A percentile compares a stretch with the other conserved stretches of the same genome.
Conservation (phyloP, 306 rosid species). For the Sindora glabra region DNA sequence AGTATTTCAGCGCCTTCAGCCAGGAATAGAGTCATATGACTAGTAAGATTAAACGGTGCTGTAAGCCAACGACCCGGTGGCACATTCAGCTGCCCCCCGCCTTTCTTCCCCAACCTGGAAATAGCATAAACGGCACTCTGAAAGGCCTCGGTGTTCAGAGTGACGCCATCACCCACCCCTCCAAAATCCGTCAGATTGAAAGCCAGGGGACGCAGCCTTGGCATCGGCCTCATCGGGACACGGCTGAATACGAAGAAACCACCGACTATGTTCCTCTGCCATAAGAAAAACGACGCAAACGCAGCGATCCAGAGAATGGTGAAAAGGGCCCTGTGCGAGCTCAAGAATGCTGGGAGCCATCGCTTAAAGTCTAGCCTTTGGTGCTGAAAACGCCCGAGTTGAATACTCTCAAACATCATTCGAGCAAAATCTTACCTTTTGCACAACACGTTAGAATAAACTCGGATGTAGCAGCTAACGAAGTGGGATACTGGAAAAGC, state of each 20-base stretch:
- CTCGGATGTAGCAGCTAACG: slow-evolving; percentile 13
- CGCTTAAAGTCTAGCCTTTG: slow-evolving; percentile 72
- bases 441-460: background rate
- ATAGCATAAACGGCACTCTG: slow-evolving; percentile 72
- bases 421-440: background rate
- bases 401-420: slow-evolving; percentile 67
- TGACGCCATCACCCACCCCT: slow-evolving; percentile 84
- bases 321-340: slow-evolving; percentile 74
- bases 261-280: slow-evolving; percentile 60
- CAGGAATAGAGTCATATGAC: slow-evolving; percentile 84
- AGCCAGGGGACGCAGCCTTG: slow-evolving; percentile 58
- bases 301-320: slow-evolving; percentile 75
- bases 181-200: slow-evolving; percentile 95
- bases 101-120: slow-evolving; percentile 67
- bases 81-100: slow-evolving; percentile 92
- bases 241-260: slow-evolving; percentile 39
- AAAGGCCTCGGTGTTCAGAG: slow-evolving; percentile 74
- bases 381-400: slow-evolving; percentile 64
- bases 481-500: slow-evolving; percentile 1
- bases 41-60: slow-evolving; percentile 93
- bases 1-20: slow-evolving; percentile 81
- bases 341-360: slow-evolving; percentile 44
- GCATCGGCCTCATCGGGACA: slow-evolving; percentile 30
- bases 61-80: slow-evolving; percentile 98
- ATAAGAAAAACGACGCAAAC: slow-evolving; percentile 56